Evolutionary conservation across 306 rosid genomes (phyloP).

Genomic region (Prunus armeniaca): DNA sequence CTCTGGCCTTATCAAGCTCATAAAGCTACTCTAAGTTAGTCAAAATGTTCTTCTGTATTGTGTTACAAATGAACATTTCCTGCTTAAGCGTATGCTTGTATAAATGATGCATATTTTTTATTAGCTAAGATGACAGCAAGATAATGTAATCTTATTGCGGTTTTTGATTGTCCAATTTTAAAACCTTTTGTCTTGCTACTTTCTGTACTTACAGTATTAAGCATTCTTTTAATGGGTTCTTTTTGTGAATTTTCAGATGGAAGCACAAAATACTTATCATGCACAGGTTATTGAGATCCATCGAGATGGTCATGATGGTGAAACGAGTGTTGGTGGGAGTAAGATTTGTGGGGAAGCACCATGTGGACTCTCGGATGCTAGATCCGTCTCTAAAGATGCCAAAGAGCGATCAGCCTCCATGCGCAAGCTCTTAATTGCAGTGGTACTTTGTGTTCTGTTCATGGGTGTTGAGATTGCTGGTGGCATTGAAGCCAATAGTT

Average conservation of each 20-base stretch:
- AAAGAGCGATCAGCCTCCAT: constrained; percentile 59
- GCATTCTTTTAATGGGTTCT: not conserved
- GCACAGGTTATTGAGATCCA: constrained; percentile 52
- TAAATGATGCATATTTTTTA: not conserved
- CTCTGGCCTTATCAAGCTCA: not conserved
- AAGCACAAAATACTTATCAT: constrained; percentile 32
- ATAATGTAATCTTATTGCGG: not conserved
- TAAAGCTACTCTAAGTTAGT: too few species aligned
- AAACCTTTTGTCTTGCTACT: not conserved
- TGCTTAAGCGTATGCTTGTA: not conserved
- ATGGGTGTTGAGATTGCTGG: constrained; percentile 69
- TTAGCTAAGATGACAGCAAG: not conserved
- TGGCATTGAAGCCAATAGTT: constrained; percentile 78
- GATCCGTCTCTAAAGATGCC: constrained; percentile 54
- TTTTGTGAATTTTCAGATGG: constrained; percentile 49
- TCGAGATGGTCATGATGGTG: constrained; percentile 30
- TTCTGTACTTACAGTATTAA: not conserved
- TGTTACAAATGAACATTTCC: not conserved
- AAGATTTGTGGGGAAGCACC: constrained; percentile 73
- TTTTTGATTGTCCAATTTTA: not conserved
- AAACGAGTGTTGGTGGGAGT: constrained; percentile 32
- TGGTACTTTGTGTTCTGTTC: constrained; percentile 62
- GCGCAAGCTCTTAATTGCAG: constrained; percentile 68
- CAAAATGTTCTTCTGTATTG: too few species aligned
- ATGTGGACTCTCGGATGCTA: constrained; percentile 65